Base-by-base conservation (phyloP, 768 basidiomycete species). In the Boletus pseudopeckii region DNA sequence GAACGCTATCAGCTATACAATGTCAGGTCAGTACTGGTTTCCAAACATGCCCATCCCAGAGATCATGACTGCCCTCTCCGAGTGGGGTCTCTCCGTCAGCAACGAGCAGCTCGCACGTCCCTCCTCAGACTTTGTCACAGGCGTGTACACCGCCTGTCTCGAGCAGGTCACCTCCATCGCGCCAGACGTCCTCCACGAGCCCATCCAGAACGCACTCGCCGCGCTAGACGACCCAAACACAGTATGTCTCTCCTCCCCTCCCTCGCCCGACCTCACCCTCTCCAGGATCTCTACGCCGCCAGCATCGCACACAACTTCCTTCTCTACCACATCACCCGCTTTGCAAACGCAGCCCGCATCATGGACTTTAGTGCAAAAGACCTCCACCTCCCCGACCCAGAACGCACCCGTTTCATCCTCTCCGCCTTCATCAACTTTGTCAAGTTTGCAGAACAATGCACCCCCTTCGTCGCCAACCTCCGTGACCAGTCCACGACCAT, bases 371-470 rank as follows among this genome's bases (percentile, higher is more conserved):
- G 78, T 57, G 74, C 88, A 49, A 82, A 77, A 58, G 94, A 97
- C 59, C 68, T 96, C 17, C 76, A 77, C 51, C 77, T 75, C 43
- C 94, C 94, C 1, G 86, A 90, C 8, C 73, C 82, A 26, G 80
- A 85, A 39, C 84, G 94, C 28, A 90, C 92, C 0, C 78, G 86
- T 28, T 77, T 80, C 48, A 75, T 89, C 38, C 80, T 97, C 57
- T 91, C 90, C 34, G 92, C 88, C 3, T 88, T 96, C 60, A 90
- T 95, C 75, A 97, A 97, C 72, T 92, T 95, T 68, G 82, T 92
- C 70, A 92, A 91, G 70, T 96, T 94, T 69, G 85, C 84, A 14
- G 88, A 86, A 60, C 88, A 91, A 59, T 85, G 83, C 60, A 76
- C 80, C 38, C 69, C 77, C 3, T 84, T 88, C 55, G 75, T 88